Evolutionary conservation across 306 rosid species (phyloP).

Genomic region (Vigna radiata): DNA sequence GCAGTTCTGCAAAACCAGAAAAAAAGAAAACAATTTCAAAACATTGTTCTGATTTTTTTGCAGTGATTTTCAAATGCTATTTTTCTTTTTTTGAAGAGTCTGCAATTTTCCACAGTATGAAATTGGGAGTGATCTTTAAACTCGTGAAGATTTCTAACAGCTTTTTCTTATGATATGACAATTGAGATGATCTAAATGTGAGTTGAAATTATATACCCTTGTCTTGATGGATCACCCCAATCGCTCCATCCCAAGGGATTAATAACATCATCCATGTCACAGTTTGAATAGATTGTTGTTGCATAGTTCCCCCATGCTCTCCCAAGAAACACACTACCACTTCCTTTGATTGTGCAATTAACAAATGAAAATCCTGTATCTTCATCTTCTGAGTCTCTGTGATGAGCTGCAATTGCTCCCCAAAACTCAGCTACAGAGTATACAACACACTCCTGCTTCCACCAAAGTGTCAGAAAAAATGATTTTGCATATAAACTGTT

Average conservation of each 20-base stretch:
- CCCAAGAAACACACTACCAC: constrained; percentile 61
- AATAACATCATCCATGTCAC: constrained; percentile 57
- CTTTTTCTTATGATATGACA: no score
- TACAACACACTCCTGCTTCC: constrained; percentile 59
- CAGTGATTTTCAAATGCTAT: no score
- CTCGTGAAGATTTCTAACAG: no score
- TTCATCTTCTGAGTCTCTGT: constrained; percentile 55
- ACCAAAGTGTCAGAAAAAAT: constrained; percentile 1
- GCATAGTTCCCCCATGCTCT: constrained; percentile 80
- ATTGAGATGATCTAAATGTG: neutral
- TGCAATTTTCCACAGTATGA: no score
- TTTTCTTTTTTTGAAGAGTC: no score
- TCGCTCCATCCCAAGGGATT: constrained; percentile 70
- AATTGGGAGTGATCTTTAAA: no score
- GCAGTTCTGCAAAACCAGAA: constrained; percentile 52
- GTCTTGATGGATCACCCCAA: constrained; percentile 61
- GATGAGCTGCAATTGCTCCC: constrained; percentile 89
- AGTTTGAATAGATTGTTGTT: constrained; percentile 61
- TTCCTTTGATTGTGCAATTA: constrained; percentile 61
- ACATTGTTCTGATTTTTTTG: neutral
- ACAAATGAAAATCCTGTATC: constrained; percentile 74
- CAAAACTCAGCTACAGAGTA: constrained; percentile 57
- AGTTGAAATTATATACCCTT: constrained; percentile 41
- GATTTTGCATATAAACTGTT: neutral
- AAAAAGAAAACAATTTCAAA: neutral